phyloP scores from a whole-genome alignment of 2,329 filamentous ascomycete genomes.

The Verticillium isaacii region DNA sequence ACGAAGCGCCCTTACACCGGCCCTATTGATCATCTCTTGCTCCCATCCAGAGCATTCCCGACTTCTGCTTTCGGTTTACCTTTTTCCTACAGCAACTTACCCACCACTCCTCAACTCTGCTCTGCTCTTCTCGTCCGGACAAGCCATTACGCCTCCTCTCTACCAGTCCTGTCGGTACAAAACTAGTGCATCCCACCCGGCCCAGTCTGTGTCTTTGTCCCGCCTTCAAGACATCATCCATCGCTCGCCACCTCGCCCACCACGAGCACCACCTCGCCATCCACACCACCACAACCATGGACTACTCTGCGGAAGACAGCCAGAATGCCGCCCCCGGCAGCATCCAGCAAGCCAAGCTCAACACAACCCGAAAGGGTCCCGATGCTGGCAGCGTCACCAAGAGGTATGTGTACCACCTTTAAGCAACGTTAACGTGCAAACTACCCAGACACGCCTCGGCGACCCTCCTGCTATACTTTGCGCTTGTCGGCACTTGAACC shows the following conservation, averaged over 20 bases:
- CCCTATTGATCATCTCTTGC: not conserved
- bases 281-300: constrained; percentile 22
- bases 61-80: not conserved
- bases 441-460: not conserved
- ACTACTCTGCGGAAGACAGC: constrained; percentile 46
- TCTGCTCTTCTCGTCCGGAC: not conserved
- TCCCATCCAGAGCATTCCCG: not conserved
- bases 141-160: not conserved
- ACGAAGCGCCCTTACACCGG: not conserved
- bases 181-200: not conserved
- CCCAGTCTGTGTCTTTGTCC: not conserved
- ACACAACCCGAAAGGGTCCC: constrained; percentile 48
- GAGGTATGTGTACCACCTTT: constrained; percentile 47
- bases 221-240: not conserved
- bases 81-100: not conserved
- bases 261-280: not conserved
- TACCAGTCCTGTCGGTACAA: not conserved
- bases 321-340: constrained; percentile 65
- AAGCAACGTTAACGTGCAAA: too few relatives aligned
- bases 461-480: not conserved
- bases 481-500: not conserved
- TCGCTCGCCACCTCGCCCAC: not conserved
- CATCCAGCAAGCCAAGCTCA: constrained; percentile 58
- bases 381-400: constrained; percentile 75
- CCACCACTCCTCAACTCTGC: not conserved